Conservation (phyloP, 805 yeast species). For the Monosporozyma aerobia region DNA sequence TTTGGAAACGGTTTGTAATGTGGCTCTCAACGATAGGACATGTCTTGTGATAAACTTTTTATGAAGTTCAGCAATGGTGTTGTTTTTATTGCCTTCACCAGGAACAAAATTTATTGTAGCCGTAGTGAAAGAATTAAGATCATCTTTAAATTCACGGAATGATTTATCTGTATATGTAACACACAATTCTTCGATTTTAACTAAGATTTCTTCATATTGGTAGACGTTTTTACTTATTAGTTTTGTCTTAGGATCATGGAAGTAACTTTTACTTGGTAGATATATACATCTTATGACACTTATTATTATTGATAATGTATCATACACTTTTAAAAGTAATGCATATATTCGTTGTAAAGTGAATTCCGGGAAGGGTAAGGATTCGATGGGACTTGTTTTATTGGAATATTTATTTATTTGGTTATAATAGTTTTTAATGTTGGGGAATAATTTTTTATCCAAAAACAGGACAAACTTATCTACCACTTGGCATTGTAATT, state of each 20-base stretch:
- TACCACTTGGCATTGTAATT: slow-evolving; percentile 23
- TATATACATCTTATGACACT: slow-evolving; percentile 22
- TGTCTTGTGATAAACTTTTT: slow-evolving; percentile 10
- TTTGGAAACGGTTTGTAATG: slow-evolving; percentile 8
- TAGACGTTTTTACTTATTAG: slow-evolving; percentile 17
- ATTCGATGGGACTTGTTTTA: background rate
- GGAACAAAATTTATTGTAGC: background rate
- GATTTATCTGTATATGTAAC: background rate
- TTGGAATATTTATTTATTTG: slow-evolving; percentile 18
- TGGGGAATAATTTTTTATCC: slow-evolving; percentile 17
- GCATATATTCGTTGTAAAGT: slow-evolving; percentile 41
- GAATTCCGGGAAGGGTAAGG: slow-evolving; percentile 3
- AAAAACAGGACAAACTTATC: slow-evolving; percentile 20
- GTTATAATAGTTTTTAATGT: slow-evolving; percentile 19
- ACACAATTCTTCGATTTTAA: slow-evolving; percentile 15
- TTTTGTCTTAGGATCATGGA: slow-evolving; percentile 12
- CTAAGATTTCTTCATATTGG: slow-evolving; percentile 17
- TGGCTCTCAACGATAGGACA: slow-evolving; percentile 11
- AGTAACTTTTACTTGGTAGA: slow-evolving; percentile 17
- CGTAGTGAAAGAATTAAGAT: background rate
- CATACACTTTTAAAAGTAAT: slow-evolving; percentile 14
- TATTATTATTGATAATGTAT: slow-evolving; percentile 12
- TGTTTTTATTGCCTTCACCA: background rate
- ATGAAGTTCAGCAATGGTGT: slow-evolving; percentile 12
- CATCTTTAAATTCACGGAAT: background rate